Percentiles rank a stretch among this genome's conserved stretches.
These are phyloP conservation scores for Mortierella sp. DNA, from an alignment of 371 early-diverging fungal species.

Conservation along the genomic window DNA sequence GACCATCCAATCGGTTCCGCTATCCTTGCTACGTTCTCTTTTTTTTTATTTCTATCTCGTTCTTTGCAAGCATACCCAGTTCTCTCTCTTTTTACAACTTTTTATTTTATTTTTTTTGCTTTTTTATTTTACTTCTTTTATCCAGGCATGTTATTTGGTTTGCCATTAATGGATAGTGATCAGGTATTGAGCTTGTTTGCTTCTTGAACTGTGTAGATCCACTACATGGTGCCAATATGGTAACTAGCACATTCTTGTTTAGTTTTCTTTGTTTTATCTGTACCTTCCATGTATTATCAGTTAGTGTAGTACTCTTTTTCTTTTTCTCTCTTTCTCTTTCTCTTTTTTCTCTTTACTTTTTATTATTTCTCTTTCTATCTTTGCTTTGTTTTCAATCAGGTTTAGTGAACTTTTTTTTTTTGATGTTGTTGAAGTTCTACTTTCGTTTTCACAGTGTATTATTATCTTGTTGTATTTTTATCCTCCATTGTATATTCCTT, in stretches of 20 bases:
- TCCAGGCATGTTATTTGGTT: conserved; percentile 46
- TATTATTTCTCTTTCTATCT: background rate
- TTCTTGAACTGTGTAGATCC: background rate
- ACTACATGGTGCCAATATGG: background rate
- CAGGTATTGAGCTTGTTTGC: conserved; percentile 1
- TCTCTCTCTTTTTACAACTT: background rate
- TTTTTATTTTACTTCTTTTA: background rate
- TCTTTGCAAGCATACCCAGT: conserved; percentile 8
- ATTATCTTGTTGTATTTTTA: conserved; percentile 35
- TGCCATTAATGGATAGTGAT: conserved; percentile 29
- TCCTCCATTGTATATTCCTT: conserved; percentile 20
- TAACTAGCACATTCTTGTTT: conserved; percentile 2
- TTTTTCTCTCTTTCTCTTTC: background rate
- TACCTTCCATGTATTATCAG: conserved; percentile 19
- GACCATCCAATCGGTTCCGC: background rate
- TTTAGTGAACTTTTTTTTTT: conserved; percentile 19
- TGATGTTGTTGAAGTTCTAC: conserved; percentile 22
- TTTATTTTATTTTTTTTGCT: background rate
- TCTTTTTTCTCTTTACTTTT: conserved; percentile 2
- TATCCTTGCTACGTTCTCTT: background rate
- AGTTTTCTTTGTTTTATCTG: conserved; percentile 6
- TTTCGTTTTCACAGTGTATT: conserved; percentile 24
- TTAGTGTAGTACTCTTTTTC: conserved; percentile 4
- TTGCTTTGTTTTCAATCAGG: conserved; percentile 5
- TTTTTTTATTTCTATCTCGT: conserved; percentile 6